These are phyloP conservation scores for Penicillium longicatenatum DNA, from an alignment of 495 filamentous ascomycete species.

Conservation along the genomic window DNA sequence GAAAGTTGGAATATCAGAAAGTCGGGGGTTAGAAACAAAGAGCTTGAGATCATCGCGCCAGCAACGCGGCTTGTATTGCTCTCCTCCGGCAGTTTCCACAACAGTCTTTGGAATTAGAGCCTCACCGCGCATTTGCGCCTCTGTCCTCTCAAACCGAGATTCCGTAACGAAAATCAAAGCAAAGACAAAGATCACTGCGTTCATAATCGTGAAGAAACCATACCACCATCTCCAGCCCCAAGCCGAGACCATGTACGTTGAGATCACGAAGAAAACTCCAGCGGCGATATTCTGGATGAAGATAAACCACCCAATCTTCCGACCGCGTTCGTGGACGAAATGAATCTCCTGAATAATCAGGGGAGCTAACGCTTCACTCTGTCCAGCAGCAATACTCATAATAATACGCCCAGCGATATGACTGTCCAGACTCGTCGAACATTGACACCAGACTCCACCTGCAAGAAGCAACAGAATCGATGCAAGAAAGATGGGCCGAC, in stretches of 20 bases:
- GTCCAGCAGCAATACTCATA: slow-evolving; percentile 30
- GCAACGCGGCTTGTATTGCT: slow-evolving; percentile 17
- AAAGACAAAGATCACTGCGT: slow-evolving; percentile 14
- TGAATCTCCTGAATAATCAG: slow-evolving; percentile 27
- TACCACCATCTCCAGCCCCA: slow-evolving; percentile 31
- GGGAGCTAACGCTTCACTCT: slow-evolving; percentile 29
- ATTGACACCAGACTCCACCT: slow-evolving; percentile 27
- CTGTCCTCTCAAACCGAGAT: slow-evolving; percentile 15
- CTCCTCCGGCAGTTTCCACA: not conserved
- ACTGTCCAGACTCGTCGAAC: slow-evolving; percentile 17
- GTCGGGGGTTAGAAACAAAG: slow-evolving; percentile 8
- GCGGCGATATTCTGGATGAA: slow-evolving; percentile 21
- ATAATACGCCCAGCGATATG: slow-evolving; percentile 32
- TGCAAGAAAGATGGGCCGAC: slow-evolving; percentile 27
- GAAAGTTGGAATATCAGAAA: slow-evolving; percentile 16
- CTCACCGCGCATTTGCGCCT: slow-evolving; percentile 12
- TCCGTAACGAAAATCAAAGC: slow-evolving; percentile 17
- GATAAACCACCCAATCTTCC: slow-evolving; percentile 24
- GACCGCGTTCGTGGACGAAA: slow-evolving; percentile 25
- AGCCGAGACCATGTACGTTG: slow-evolving; percentile 19
- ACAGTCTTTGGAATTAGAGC: not conserved
- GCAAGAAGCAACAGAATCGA: slow-evolving; percentile 25
- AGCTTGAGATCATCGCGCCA: slow-evolving; percentile 19
- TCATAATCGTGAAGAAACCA: slow-evolving; percentile 23
- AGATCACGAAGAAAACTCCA: slow-evolving; percentile 20